phyloP scores from a whole-genome alignment of 345 rosid genomes.

The Arabidopsis suecica region DNA sequence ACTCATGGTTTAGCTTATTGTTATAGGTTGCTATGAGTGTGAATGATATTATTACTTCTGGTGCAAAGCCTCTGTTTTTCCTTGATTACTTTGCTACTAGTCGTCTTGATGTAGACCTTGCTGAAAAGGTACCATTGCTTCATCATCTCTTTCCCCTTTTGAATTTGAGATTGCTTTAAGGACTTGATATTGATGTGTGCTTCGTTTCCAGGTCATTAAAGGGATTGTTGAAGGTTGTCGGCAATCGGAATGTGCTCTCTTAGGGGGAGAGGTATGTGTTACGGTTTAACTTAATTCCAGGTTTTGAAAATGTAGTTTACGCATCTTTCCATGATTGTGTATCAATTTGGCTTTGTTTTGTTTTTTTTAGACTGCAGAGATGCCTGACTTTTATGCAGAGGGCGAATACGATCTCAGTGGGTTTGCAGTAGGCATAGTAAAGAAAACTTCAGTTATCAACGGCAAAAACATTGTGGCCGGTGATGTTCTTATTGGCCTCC shows the following conservation, averaged over 20 bases:
- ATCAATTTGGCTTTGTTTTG: background rate
- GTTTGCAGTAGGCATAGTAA: constrained; percentile 88
- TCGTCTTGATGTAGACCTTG: constrained; percentile 92
- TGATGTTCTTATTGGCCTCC: constrained; percentile 83
- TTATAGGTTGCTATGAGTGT: constrained; percentile 96
- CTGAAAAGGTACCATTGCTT: constrained; percentile 73
- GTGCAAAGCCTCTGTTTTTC: constrained; percentile 92
- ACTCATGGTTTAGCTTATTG: constrained; percentile 9
- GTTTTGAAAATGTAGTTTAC: constrained; percentile 7
- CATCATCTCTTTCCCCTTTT: constrained; percentile 12
- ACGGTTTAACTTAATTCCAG: background rate
- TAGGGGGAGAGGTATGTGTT: constrained; percentile 90
- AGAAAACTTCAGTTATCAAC: constrained; percentile 76
- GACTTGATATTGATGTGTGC: background rate
- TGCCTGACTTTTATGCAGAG: constrained; percentile 86
- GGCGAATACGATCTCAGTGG: constrained; percentile 96
- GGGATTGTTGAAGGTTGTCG: constrained; percentile 94
- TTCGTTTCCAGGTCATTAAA: constrained; percentile 62
- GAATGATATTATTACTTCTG: constrained; percentile 93
- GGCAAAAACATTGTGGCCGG: constrained; percentile 82
- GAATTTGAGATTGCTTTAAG: constrained; percentile 8
- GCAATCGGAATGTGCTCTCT: constrained; percentile 77
- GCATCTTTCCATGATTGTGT: background rate
- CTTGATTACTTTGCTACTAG: constrained; percentile 97
- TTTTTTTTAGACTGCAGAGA: constrained; percentile 83